phyloP scores from a whole-genome alignment of 345 rosid species.

The Brassica carinata region DNA sequence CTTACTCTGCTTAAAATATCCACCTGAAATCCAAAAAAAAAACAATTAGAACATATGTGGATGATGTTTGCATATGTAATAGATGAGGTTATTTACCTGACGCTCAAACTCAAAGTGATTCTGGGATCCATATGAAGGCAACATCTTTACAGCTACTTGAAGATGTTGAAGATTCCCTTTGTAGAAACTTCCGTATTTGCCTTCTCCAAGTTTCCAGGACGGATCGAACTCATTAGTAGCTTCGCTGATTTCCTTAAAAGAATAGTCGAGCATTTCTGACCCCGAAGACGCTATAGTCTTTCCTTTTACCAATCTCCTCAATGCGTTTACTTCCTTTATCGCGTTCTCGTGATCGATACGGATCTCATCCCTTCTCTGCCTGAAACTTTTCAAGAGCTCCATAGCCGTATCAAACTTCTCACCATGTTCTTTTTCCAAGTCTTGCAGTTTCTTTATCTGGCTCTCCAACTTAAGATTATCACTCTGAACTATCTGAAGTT shows the following conservation, averaged over 20 bases:
- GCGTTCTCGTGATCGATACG: conserved; percentile 56
- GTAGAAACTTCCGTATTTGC: conserved; percentile 75
- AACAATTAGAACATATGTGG: not conserved
- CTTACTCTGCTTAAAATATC: conserved; percentile 77
- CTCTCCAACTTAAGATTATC: conserved; percentile 54
- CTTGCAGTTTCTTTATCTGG: conserved; percentile 50
- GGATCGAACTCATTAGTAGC: conserved; percentile 77
- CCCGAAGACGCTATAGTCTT: conserved; percentile 47
- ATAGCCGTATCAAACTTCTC: conserved; percentile 82
- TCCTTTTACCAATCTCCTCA: conserved; percentile 46
- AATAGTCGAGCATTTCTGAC: conserved; percentile 64
- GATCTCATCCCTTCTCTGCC: conserved; percentile 68
- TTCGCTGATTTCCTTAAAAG: conserved; percentile 76
- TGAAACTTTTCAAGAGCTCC: conserved; percentile 71
- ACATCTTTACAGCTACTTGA: conserved; percentile 82
- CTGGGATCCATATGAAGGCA: conserved; percentile 73
- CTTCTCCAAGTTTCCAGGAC: conserved; percentile 82
- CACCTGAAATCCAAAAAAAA: conserved; percentile 19
- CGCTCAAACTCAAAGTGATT: conserved; percentile 57
- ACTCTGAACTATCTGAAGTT: conserved; percentile 54
- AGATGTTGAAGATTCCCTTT: conserved; percentile 66
- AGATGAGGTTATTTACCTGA: conserved; percentile 49
- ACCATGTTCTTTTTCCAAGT: conserved; percentile 57
- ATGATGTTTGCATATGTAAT: not conserved
- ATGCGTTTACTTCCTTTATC: conserved; percentile 44